A percentile compares a stretch with the other conserved stretches of the same genome.
Conservation (phyloP, 768 basidiomycete species). For the Crepidotus variabilis region DNA sequence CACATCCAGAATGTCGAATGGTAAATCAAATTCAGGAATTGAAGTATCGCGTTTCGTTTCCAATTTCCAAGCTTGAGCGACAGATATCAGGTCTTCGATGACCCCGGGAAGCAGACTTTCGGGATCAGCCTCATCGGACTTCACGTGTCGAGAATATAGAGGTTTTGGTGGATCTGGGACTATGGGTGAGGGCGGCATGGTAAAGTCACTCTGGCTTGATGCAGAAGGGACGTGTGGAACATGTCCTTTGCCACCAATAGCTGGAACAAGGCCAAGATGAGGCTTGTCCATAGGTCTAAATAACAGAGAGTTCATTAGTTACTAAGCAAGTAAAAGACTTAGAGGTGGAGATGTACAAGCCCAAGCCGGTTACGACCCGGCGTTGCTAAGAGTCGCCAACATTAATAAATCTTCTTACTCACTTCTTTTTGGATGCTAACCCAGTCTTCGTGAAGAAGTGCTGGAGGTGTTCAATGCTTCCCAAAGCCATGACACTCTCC, state of each 20-base stretch:
- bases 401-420: conserved; percentile 24
- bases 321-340: conserved; percentile 1
- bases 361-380: not conserved
- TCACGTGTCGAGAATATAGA: conserved; percentile 51
- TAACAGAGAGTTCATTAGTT: not conserved
- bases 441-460: conserved; percentile 93
- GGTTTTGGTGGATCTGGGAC: conserved; percentile 44
- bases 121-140: conserved; percentile 69
- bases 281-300: conserved; percentile 42
- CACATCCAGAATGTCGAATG: conserved; percentile 61
- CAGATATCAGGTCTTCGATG: conserved; percentile 65
- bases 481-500: conserved; percentile 89
- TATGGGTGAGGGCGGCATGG: conserved; percentile 68
- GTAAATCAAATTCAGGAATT: conserved; percentile 2
- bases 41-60: conserved; percentile 19
- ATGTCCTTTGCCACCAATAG: conserved; percentile 60
- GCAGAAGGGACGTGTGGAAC: conserved; percentile 39
- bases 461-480: conserved; percentile 95
- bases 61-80: conserved; percentile 63
- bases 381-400: too few species aligned
- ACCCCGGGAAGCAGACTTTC: conserved; percentile 75
- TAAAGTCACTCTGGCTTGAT: conserved; percentile 43
- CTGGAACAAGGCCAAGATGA: conserved; percentile 67
- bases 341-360: not conserved
- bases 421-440: conserved; percentile 69